Base-by-base conservation (phyloP, 441 rosid species). In the Populus hybrid region DNA sequence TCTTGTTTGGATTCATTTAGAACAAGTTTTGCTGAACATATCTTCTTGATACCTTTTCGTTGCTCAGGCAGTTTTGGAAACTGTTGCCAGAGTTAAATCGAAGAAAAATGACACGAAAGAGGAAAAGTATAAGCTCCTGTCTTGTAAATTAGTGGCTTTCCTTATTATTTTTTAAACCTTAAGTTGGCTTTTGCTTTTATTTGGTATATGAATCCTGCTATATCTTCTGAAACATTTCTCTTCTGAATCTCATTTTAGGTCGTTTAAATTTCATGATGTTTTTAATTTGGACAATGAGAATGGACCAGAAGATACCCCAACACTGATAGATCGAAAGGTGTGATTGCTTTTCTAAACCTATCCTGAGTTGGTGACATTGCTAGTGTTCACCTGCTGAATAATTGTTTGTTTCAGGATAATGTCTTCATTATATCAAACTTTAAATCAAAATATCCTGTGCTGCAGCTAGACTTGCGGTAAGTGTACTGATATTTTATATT, bases 371-470 rank as follows among this genome's bases (percentile, higher is more conserved):
- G 72, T 75, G 36, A 21, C 26, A 73, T 69, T 30, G 20, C 32
- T 74, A 20, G 40, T 26, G 24, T 32, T 76, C n/a, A 42, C 38
- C 73, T 65, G 72, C 14, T 7, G 20, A 12, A 28, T 42, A 20
- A 46, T 64, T 69, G 6, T 77, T 67, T 74, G 81, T 80, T 84
- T 50, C 88, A 94, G 98, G 97, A 92, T 82, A 94, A 94, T 82
- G 85, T 94, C 79, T 94, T 94, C 85, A 94, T 94, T 72, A 94
- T 94, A 80, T 94, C 98, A 73, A 94, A 94, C 87, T 88, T 94
- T 80, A 94, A 92, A 87, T 94, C 98, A 68, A 94, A 94, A 85
- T 94, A 89, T 85, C 97, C 98, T 65, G 89, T 92, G 79, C 86
- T 94, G 69, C 98, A 94, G 86, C 87, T 94, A 82, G 97, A 94